Percentiles rank a stretch among this genome's conserved stretches.
phyloP scores from a whole-genome alignment of 441 rosid genomes.

The Populus hybrid region DNA sequence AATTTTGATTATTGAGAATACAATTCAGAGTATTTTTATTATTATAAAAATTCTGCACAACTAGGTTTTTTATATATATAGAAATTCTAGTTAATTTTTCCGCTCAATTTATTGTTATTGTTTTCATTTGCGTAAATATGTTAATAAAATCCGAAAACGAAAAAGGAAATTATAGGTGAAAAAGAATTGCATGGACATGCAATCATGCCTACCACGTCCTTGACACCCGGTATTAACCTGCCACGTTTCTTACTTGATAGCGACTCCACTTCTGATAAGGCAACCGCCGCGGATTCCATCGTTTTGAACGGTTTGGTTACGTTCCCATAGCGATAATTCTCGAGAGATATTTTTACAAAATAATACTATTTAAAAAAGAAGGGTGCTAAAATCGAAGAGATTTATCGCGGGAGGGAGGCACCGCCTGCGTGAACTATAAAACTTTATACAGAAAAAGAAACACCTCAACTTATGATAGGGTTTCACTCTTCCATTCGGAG shows the following conservation, averaged over 20 bases:
- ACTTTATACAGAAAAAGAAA: not conserved
- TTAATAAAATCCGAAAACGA: not conserved
- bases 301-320: not conserved
- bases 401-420: conserved; percentile 20
- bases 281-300: not conserved
- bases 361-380: not conserved
- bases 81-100: no score
- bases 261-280: not conserved
- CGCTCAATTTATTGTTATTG: not conserved
- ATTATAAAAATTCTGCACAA: no score
- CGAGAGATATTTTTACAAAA: not conserved
- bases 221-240: not conserved
- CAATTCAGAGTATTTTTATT: no score
- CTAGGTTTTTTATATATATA: no score
- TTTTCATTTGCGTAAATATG: not conserved
- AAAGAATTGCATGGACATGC: not conserved
- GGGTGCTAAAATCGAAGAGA: conserved; percentile 7
- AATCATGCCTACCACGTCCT: not conserved
- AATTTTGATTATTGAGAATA: no score
- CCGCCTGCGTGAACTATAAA: conserved; percentile 20
- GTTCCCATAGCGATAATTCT: not conserved
- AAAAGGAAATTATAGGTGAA: not conserved
- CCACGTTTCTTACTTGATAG: not conserved
- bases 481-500: not conserved
- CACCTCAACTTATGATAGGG: not conserved